phyloP scores from a whole-genome alignment of 1,284 basidiomycete species.

The Apiotrichum domesticum region DNA sequence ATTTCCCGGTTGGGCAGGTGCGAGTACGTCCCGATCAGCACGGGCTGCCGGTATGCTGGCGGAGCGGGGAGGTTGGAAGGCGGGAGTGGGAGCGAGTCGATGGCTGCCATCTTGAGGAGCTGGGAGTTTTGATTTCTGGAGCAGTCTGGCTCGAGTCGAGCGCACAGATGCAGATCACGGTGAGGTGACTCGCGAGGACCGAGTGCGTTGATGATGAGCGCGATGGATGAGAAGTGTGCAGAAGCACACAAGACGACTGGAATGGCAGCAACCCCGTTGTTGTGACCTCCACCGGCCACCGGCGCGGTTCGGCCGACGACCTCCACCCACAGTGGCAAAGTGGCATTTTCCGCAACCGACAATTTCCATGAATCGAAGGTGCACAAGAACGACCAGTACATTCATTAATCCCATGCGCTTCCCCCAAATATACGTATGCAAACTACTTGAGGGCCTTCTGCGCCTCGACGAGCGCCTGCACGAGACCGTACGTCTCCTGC shows the following conservation, averaged over 20 bases:
- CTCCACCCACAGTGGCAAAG: too few species aligned
- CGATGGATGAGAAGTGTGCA: background rate
- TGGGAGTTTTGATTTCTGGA: too few species aligned
- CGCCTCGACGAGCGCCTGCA: background rate
- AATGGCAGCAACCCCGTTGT: background rate
- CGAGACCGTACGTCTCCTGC: background rate
- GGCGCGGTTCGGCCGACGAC: too few species aligned
- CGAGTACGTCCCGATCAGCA: conserved; percentile 41
- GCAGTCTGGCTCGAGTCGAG: too few species aligned
- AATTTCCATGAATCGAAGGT: too few species aligned
- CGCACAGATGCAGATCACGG: background rate
- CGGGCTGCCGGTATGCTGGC: conserved; percentile 32
- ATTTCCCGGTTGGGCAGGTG: conserved; percentile 38
- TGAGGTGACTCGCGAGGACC: background rate
- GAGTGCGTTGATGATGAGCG: background rate
- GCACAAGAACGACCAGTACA: too few species aligned
- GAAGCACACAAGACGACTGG: background rate
- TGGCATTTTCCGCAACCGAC: too few species aligned
- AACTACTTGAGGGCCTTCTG: background rate
- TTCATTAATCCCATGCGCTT: too few species aligned
- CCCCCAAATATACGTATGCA: background rate
- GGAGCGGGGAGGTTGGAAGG: conserved; percentile 14
- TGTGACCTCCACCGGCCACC: background rate
- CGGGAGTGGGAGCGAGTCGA: conserved; percentile 11
- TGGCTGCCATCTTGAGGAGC: background rate